Conservation (phyloP, 176 grass and related monocot species). For the Rhynchospora breviuscula region DNA sequence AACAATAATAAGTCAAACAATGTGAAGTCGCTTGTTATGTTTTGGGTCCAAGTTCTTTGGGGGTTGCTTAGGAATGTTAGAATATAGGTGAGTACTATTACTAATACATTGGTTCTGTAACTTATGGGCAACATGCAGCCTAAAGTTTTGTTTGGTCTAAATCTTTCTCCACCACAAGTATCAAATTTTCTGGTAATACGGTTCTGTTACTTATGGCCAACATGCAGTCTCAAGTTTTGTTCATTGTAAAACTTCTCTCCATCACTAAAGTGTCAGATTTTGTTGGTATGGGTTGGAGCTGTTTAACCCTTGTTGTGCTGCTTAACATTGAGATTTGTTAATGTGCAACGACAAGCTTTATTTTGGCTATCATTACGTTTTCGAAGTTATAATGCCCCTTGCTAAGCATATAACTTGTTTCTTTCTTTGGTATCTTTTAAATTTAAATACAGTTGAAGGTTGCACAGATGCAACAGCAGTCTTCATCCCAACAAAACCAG, state of each 20-base stretch:
- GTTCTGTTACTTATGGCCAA: not conserved
- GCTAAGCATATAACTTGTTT: not conserved
- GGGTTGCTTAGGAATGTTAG: not conserved
- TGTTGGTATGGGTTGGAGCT: not conserved
- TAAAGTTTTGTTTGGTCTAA: not conserved
- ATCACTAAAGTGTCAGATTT: not conserved
- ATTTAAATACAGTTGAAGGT: conserved; percentile 40
- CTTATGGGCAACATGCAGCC: not conserved
- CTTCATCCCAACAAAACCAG: conserved; percentile 57
- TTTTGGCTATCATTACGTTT: not conserved
- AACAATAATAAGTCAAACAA: too few species aligned
- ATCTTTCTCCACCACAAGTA: not conserved
- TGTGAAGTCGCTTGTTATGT: too few species aligned
- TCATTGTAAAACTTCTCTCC: not conserved
- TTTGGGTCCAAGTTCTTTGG: not conserved
- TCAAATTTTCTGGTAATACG: not conserved
- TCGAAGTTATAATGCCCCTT: not conserved
- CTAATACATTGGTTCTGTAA: not conserved
- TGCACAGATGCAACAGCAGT: conserved; percentile 73
- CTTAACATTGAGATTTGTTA: not conserved
- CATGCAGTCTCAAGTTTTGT: not conserved
- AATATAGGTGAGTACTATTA: not conserved
- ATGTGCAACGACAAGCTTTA: not conserved
- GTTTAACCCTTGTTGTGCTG: not conserved
- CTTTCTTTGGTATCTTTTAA: conserved; percentile 19